Base-by-base conservation (phyloP, 2,329 filamentous ascomycete genomes). In the Exophiala oligosperma region DNA sequence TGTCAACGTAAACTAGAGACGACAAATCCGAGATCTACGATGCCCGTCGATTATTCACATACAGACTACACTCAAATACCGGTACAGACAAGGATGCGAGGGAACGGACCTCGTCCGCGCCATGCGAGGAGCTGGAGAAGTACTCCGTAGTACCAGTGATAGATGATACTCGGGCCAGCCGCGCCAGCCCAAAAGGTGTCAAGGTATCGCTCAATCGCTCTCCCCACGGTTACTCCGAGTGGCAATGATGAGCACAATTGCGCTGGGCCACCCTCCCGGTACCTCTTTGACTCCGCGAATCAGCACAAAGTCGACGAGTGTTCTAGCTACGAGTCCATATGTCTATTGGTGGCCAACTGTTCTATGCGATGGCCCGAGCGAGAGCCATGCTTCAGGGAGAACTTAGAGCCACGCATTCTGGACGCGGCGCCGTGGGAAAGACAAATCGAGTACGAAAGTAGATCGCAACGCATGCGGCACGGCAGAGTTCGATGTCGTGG, bases 401-500 rank as follows among this genome's bases (percentile, higher is more conserved):
- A 35, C 29, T 35, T 11, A 35, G 11, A 35, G 9, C 29, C 9
- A 35, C 11, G 29, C 29, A n/a, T 1, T 29, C 24, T 17, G 12
- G 23, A n/a, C 17, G 11, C 8, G 28, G 46, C 46, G 46, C 28
- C 24, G 24, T 28, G 28, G 24, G 2, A 48, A 28, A 24, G 7
- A 8, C 7, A n/a, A 14, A 14, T 12, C 6, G 46, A 8, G 40
- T 41, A 46, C 14, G 21, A 26, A 48, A 29, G 24, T 12, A 28
- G 14, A 29, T 48, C 46, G 23, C 11, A 17, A 24, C 46, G 46
- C 26, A n/a, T 48, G 46, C 46, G 12, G 46, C 46, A 48, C 46
- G 46, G 46, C 46, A 48, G 32, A 14, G 28, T 9, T 47, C 44
- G 44, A 26, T 48, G 44, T 48, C 44, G 44, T 48, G 23, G 44